Percentiles rank a stretch among this genome's conserved stretches.
Evolutionary conservation across 768 basidiomycete species (phyloP).

Genomic region (Rhizopogon sp.): DNA sequence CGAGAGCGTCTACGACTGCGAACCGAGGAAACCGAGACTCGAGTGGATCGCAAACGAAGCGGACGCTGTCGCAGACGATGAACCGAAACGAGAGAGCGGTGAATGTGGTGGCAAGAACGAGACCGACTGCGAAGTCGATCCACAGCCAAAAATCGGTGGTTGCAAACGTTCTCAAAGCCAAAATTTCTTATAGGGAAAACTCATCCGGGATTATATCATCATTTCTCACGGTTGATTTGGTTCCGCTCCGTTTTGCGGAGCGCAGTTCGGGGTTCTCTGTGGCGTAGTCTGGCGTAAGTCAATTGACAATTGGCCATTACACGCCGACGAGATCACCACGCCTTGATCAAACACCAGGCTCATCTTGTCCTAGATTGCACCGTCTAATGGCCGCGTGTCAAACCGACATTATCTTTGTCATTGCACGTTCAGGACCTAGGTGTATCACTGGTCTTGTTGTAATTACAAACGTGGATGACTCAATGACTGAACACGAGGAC

Average conservation of each 20-base stretch:
- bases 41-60: slow-evolving; percentile 34
- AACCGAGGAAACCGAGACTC: slow-evolving; percentile 25
- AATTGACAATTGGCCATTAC: too few relatives aligned
- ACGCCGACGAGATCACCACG: neutral
- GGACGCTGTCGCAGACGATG: slow-evolving; percentile 39
- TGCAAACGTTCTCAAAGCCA: slow-evolving; percentile 17
- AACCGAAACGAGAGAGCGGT: slow-evolving; percentile 25
- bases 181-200: slow-evolving; percentile 23
- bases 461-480: neutral
- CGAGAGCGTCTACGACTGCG: slow-evolving; percentile 8
- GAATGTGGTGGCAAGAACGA: slow-evolving; percentile 30
- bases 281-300: too few relatives aligned
- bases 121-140: slow-evolving; percentile 46
- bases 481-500: neutral
- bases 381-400: neutral
- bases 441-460: neutral
- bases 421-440: neutral
- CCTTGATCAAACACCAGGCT: too few relatives aligned
- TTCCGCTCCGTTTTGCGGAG: slow-evolving; percentile 4
- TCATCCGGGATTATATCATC: slow-evolving; percentile 16
- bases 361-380: neutral
- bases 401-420: neutral
- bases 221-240: slow-evolving; percentile 17
- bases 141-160: slow-evolving; percentile 32
- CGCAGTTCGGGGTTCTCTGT: neutral